Percentiles rank a stretch among this genome's conserved stretches.
These are phyloP conservation scores for Fomitopsis pinicola DNA, from an alignment of 1,284 basidiomycete genomes.

Conservation along the genomic window DNA sequence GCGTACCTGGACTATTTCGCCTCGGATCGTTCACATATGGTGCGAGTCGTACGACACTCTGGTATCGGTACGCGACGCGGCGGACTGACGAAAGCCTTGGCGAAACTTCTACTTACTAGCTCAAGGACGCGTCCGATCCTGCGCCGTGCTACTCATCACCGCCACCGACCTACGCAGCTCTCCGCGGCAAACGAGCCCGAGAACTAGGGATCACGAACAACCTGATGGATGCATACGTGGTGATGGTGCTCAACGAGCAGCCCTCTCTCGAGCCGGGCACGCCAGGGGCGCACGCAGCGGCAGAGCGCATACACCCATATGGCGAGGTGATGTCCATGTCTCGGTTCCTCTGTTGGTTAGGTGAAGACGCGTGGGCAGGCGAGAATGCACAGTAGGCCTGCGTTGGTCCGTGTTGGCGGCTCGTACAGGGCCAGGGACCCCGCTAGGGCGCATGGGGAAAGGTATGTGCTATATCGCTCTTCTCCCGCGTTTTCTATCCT, in stretches of 20 bases:
- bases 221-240: constrained; percentile 58
- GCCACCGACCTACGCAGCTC: constrained; percentile 49
- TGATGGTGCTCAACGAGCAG: constrained; percentile 35
- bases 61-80: background rate
- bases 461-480: background rate
- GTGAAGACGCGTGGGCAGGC: constrained; percentile 9
- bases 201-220: constrained; percentile 46
- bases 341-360: constrained; percentile 29
- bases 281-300: background rate
- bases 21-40: constrained; percentile 80
- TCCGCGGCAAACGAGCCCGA: constrained; percentile 44
- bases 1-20: constrained; percentile 58
- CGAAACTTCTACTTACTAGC: background rate
- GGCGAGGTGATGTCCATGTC: constrained; percentile 27
- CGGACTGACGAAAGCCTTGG: background rate
- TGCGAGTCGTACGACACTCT: constrained; percentile 23
- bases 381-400: background rate
- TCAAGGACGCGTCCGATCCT: background rate
- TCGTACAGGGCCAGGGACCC: background rate
- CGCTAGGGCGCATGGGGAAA: background rate
- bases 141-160: constrained; percentile 24
- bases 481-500: background rate
- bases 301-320: constrained; percentile 8
- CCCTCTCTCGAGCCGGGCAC: background rate
- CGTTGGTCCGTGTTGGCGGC: background rate